Percentiles rank a stretch among this genome's conserved stretches.
Evolutionary conservation across 106 monocot species (phyloP).

Genomic region (Acorus calamus): DNA sequence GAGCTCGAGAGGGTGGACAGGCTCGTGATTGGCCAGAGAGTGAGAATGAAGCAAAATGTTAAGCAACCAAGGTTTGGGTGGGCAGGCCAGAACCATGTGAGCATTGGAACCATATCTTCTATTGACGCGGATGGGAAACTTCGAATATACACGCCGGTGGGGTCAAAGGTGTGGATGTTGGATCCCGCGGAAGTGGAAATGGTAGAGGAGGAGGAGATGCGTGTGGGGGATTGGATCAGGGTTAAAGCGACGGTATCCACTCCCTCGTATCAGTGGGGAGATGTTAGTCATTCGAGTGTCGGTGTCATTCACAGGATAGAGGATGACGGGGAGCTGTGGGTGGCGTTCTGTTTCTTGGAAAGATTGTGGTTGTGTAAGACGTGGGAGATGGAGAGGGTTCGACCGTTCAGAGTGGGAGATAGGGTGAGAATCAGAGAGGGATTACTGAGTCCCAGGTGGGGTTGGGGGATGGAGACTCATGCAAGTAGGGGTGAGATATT

Average conservation of each 20-base stretch:
- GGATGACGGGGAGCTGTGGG: constrained; percentile 51
- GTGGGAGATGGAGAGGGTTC: constrained; percentile 77
- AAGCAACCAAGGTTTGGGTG: constrained; percentile 95
- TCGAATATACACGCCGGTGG: constrained; percentile 73
- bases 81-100: constrained; percentile 73
- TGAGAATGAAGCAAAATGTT: constrained; percentile 55
- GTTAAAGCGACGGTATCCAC: constrained; percentile 50
- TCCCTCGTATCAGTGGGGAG: constrained; percentile 92
- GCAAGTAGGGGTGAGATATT: constrained; percentile 70
- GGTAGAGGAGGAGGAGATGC: constrained; percentile 68
- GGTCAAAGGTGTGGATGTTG: constrained; percentile 86
- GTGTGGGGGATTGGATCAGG: constrained; percentile 88
- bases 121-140: constrained; percentile 92
- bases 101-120: constrained; percentile 79
- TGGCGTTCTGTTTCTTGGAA: constrained; percentile 86
- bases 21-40: constrained; percentile 54
- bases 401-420: constrained; percentile 71
- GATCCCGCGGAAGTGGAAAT: constrained; percentile 86
- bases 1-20: constrained; percentile 51
- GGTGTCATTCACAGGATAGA: constrained; percentile 82
- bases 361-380: constrained; percentile 83
- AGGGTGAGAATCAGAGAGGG: constrained; percentile 68
- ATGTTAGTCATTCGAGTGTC: constrained; percentile 62
- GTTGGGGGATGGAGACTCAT: constrained; percentile 87
- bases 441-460: constrained; percentile 72